Evolutionary conservation across 371 early-diverging fungal species (phyloP), one percentile per base, ranked within the genome.

Genomic region (Cokeromyces recurvatus): DNA sequence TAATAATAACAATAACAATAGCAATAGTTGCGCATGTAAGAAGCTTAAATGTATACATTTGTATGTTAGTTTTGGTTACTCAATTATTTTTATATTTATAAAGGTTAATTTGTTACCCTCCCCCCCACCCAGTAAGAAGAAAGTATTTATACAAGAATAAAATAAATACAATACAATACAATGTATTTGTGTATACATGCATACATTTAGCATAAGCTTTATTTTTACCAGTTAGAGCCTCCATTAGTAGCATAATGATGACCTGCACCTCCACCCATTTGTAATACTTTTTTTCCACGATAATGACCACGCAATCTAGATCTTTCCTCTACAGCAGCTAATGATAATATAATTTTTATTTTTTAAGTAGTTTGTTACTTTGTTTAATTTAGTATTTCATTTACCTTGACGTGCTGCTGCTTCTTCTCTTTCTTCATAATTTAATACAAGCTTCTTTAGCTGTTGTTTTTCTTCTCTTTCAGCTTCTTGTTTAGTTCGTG

Each of bases 401-500:
- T 55, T 67, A 71, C 78, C 64, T 62, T 75, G 77, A 27, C 79
- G 68, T 27, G 76, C 74, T 23, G 81, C 78, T 21, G 82, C 80
- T 44, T 78, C 84, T 48, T 90, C 93, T 21, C 91, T 75, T 42
- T 90, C 86, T 58, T 94, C 94, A 46, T 92, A 95, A 52, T 79
- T 86, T 35, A 97, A 73, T 2, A 97, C 97, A 14, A 95, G 66
- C 48, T 86, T 74, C 62, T 97, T 97, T 57, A 97, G 75, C 36
- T 90, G 89, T 56, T 81, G 82, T 48, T 90, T 87, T 63, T 95
- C 96, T 54, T 89, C 89, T 32, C 87, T 79, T 37, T 90, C 91
- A 7, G 87, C 89, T 60, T 90, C 87, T 59, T 90, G 90, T 51
- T 92, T 91, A 31, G 78, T 78, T 16, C 87, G 75, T 4, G 94